phyloP scores from a whole-genome alignment of 1,284 basidiomycete species.

The Ustilago trichophora region DNA sequence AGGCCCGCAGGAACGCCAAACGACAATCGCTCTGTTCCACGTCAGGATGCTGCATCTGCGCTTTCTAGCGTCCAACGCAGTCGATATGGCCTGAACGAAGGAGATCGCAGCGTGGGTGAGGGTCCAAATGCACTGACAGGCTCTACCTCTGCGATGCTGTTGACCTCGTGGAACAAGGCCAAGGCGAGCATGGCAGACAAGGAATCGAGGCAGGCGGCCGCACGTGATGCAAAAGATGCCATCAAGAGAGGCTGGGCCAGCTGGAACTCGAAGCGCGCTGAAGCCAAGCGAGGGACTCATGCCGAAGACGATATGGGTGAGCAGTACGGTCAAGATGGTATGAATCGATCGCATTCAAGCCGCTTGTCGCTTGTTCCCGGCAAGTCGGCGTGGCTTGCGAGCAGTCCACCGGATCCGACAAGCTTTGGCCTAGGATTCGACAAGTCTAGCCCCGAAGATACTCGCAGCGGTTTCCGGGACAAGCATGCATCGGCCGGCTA shows the following conservation, averaged over 20 bases:
- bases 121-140: slow-evolving; percentile 2
- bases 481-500: slow-evolving; percentile 8
- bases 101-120: slow-evolving; percentile 7
- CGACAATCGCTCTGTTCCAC: slow-evolving; percentile 5
- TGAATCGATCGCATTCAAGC: slow-evolving; percentile 32
- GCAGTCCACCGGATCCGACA: slow-evolving; percentile 47
- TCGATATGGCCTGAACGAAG: slow-evolving; percentile 36
- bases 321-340: slow-evolving; percentile 11
- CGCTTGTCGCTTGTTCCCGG: slow-evolving; percentile 36
- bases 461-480: slow-evolving; percentile 5
- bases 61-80: slow-evolving; percentile 35
- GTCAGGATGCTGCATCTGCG: slow-evolving; percentile 31
- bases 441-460: slow-evolving; percentile 35
- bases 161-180: slow-evolving; percentile 58
- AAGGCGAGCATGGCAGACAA: slow-evolving; percentile 63
- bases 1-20: slow-evolving; percentile 2
- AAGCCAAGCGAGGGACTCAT: slow-evolving; percentile 15
- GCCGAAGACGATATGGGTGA: slow-evolving; percentile 7
- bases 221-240: slow-evolving; percentile 62
- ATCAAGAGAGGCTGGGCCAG: slow-evolving; percentile 61
- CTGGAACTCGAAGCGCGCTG: slow-evolving; percentile 54
- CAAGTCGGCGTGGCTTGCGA: slow-evolving; percentile 43
- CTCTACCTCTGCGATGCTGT: slow-evolving; percentile 30
- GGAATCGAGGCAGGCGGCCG: slow-evolving; percentile 57
- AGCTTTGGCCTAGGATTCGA: slow-evolving; percentile 47